Base-by-base conservation (phyloP, 768 basidiomycete genomes). In the Bullera alba region DNA sequence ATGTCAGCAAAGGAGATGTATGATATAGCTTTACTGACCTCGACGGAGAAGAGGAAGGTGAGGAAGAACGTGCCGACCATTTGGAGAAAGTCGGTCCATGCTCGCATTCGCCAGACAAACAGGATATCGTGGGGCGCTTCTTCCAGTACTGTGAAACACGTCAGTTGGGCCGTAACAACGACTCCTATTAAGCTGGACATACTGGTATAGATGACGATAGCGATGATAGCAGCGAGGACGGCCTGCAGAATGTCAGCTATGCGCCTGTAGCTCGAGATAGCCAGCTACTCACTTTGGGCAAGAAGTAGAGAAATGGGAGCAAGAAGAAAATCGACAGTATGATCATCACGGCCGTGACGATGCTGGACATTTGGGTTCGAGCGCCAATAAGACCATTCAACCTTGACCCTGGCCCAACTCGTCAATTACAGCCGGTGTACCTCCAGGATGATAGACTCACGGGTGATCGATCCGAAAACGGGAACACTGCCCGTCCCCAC, bases 331-430 rank as follows among this genome's bases (percentile, higher is more conserved):
- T 91, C 1, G 86, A 82, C 14, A 92, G 76, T 15, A 99, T 75
- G 16, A 93, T 81, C 22, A 89, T 70, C 0, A 61, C 75, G 0
- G 86, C 83, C 49, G 85, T 85, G 29, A 91, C 77, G 17, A 95
- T 71, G 2, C 87, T 85, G 21, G 67, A 53, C 81, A 96, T 84
- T 69, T 96, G 93, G 1, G 89, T 87, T 26, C 86, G 79, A 3
- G 81, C 88, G 25, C 93, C 93, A 12, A 87, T 82, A 52, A 88
- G 86, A 4, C 84, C 89, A 60, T 91, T 95, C 42, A 95, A 84
- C n/a, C 86, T 79, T 3, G 87, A 87, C 56, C 66, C 66, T 68
- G 36, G 4, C 2, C 5, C 29, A 10, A 22, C n/a, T 42, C 50
- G 45, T 28, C 15, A 29, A 30, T 17, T 27, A 3, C 23, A 2